phyloP scores from a whole-genome alignment of 1,139 yeast species.

The Cylindricascospora bacillispora region DNA sequence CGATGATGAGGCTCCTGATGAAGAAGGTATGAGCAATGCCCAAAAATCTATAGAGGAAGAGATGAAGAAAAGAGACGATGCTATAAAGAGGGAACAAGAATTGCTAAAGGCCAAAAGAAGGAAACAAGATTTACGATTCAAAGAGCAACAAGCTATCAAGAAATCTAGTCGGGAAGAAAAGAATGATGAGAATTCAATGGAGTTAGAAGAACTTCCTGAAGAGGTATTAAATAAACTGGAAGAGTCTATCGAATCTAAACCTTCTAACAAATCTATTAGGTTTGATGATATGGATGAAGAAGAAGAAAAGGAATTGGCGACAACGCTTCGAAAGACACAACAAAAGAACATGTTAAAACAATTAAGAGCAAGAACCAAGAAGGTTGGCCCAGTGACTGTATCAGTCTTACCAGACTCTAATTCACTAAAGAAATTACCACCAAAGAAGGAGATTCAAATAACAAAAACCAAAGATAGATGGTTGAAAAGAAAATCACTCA shows the following conservation, averaged over 20 bases:
- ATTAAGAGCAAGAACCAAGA: slow-evolving; percentile 29
- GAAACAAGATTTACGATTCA: slow-evolving; percentile 34
- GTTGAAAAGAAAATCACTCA: slow-evolving; percentile 44
- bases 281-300: slow-evolving; percentile 24
- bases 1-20: slow-evolving; percentile 30
- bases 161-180: slow-evolving; percentile 27
- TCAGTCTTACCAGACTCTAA: slow-evolving; percentile 11
- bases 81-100: slow-evolving; percentile 28
- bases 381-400: slow-evolving; percentile 48
- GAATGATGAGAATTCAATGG: slow-evolving; percentile 19
- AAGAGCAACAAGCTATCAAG: slow-evolving; percentile 31
- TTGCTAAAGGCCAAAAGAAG: slow-evolving; percentile 39
- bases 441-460: slow-evolving; percentile 33
- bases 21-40: slow-evolving; percentile 25
- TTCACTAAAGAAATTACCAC: slow-evolving; percentile 22
- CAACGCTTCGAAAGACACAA: slow-evolving; percentile 31
- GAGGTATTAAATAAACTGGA: slow-evolving; percentile 20
- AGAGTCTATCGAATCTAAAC: slow-evolving; percentile 3
- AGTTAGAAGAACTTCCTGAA: slow-evolving; percentile 20
- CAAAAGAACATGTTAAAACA: slow-evolving; percentile 34
- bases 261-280: slow-evolving; percentile 13
- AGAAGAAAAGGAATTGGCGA: slow-evolving; percentile 21
- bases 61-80: slow-evolving; percentile 27
- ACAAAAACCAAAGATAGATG: slow-evolving; percentile 40
- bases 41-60: slow-evolving; percentile 26